A percentile compares a stretch with the other conserved stretches of the same genome.
Evolutionary conservation across 306 rosid genomes (phyloP).

Genomic region (Cucumis cinereus): DNA sequence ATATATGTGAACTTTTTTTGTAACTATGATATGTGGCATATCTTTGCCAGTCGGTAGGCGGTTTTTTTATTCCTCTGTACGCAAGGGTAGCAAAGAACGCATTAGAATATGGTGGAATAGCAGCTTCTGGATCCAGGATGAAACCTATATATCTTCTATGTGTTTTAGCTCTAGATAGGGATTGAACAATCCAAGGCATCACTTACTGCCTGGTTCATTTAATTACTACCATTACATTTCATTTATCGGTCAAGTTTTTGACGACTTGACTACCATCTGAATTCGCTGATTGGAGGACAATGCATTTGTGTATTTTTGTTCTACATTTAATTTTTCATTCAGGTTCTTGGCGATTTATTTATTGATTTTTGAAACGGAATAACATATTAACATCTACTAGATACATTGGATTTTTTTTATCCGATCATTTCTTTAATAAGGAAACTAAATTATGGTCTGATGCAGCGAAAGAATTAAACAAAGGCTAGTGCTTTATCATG

Average conservation of each 20-base stretch:
- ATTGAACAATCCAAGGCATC: not conserved
- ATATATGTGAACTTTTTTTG: not conserved
- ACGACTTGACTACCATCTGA: not conserved
- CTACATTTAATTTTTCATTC: not conserved
- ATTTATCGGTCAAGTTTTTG: too few species aligned
- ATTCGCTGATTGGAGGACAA: not conserved
- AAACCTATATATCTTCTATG: not conserved
- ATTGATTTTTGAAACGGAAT: too few species aligned
- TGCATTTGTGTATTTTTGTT: not conserved
- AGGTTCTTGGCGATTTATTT: not conserved
- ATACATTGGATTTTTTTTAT: not conserved
- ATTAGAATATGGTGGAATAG: not conserved
- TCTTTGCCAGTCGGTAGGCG: not conserved
- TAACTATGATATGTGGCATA: not conserved
- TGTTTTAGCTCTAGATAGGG: not conserved
- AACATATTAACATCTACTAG: not conserved
- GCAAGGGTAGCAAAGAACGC: too few species aligned
- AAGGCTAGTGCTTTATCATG: conserved; percentile 64
- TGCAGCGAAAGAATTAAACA: conserved; percentile 76
- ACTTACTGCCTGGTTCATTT: not conserved
- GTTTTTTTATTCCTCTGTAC: not conserved
- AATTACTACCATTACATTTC: too few species aligned
- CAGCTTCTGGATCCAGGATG: not conserved
- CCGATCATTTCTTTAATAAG: not conserved
- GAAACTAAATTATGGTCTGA: not conserved